Percentiles rank a stretch among this genome's conserved stretches.
phyloP scores from a whole-genome alignment of 2,329 filamentous ascomycete genomes.

The Ascocoryne sarcoides region DNA sequence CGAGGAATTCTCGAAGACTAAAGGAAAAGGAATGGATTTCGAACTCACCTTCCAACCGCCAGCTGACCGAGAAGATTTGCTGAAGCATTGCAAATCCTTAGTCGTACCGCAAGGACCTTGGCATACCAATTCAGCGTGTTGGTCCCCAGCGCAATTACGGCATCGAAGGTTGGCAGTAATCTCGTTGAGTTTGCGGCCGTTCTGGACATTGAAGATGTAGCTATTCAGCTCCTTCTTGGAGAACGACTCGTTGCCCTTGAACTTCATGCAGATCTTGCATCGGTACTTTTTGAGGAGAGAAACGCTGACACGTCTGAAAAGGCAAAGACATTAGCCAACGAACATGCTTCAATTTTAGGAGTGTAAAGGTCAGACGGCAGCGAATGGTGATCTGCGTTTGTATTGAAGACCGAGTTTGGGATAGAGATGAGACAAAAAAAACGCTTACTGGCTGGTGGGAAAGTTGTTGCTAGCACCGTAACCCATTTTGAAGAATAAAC shows the following conservation, averaged over 20 bases:
- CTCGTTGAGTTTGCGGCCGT: neutral
- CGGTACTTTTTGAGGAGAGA: neutral
- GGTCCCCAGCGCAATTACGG: constrained; percentile 26
- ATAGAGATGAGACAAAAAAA: too few relatives aligned
- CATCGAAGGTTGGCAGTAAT: neutral
- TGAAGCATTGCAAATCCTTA: constrained; percentile 39
- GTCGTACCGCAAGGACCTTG: constrained; percentile 34
- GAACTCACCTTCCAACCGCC: constrained; percentile 31
- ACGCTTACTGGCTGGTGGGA: too few relatives aligned
- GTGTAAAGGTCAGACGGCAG: too few relatives aligned
- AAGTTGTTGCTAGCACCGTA: too few relatives aligned
- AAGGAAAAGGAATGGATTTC: too few relatives aligned
- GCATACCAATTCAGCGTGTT: constrained; percentile 39
- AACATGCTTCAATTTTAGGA: too few relatives aligned
- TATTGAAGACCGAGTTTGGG: too few relatives aligned
- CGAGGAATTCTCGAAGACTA: too few relatives aligned
- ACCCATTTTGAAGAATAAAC: too few relatives aligned
- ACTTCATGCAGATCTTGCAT: neutral
- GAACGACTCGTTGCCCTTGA: neutral
- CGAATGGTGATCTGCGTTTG: too few relatives aligned
- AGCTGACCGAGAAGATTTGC: constrained; percentile 35
- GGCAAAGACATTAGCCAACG: too few relatives aligned
- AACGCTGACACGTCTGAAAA: neutral
- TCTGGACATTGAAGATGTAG: neutral
- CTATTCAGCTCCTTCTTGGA: neutral